Percentiles rank a stretch among this genome's conserved stretches.
Evolutionary conservation across 2,329 filamentous ascomycete species (phyloP).

Genomic region (Phialocephala subalpina): DNA sequence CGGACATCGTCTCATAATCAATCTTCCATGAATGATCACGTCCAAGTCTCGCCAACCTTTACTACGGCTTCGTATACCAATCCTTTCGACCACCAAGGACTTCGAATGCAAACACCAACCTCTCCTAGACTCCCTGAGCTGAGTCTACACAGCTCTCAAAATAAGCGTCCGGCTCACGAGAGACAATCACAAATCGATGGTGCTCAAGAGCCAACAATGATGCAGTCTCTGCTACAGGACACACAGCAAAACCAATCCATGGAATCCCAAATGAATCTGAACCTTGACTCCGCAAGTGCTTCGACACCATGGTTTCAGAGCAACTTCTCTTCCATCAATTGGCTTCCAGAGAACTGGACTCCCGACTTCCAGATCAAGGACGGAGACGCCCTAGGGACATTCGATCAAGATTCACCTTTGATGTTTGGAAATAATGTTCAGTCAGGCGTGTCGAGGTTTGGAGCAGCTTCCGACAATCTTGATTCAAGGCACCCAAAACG

Average conservation of each 20-base stretch:
- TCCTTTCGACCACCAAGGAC: background rate
- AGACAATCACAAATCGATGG: background rate
- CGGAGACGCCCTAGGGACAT: slow-evolving; percentile 11
- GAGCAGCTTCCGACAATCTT: background rate
- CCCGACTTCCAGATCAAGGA: slow-evolving; percentile 29
- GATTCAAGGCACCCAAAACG: background rate
- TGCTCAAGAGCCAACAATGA: background rate
- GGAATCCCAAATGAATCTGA: background rate
- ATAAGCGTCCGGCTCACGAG: background rate
- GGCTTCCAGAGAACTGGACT: slow-evolving; percentile 38
- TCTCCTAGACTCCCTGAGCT: background rate
- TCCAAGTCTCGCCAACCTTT: background rate
- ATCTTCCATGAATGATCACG: background rate
- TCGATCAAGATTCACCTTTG: slow-evolving; percentile 14
- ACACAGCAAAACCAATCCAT: background rate
- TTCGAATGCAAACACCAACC: background rate
- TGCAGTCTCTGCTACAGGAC: background rate
- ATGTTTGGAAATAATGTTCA: slow-evolving; percentile 16
- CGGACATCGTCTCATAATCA: background rate
- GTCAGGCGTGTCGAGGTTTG: slow-evolving; percentile 3
- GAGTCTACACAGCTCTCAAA: background rate
- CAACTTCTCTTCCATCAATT: slow-evolving; percentile 38
- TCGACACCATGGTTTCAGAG: slow-evolving; percentile 27
- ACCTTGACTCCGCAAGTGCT: background rate
- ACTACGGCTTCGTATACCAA: background rate